phyloP scores from a whole-genome alignment of 1,284 basidiomycete genomes.

The Rhodotorula glutinis region DNA sequence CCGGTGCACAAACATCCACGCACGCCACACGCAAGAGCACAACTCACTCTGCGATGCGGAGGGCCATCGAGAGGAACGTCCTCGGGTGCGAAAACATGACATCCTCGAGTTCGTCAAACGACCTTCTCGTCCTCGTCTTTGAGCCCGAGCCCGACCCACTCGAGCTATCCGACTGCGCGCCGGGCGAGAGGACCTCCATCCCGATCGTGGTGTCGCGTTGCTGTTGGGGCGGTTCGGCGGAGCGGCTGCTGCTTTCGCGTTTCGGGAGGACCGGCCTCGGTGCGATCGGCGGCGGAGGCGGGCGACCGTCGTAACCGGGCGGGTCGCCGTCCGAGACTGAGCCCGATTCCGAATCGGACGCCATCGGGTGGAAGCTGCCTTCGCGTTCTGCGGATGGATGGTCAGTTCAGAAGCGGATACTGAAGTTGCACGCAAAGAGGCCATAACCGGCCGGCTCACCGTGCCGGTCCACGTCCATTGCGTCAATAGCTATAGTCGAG shows the following conservation, averaged over 20 bases:
- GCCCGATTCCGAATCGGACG: slow-evolving; percentile 10
- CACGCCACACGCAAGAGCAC: not conserved
- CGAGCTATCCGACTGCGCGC: too few species aligned
- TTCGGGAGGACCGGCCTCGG: slow-evolving; percentile 3
- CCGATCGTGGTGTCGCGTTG: not conserved
- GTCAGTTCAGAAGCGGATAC: too few species aligned
- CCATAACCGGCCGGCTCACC: not conserved
- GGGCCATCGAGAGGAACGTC: slow-evolving; percentile 22
- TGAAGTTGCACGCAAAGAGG: too few species aligned
- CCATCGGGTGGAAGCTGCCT: slow-evolving; percentile 11
- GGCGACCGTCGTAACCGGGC: slow-evolving; percentile 3
- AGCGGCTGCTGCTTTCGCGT: not conserved
- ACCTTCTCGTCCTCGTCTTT: not conserved
- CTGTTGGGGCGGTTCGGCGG: not conserved
- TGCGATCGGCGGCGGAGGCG: not conserved
- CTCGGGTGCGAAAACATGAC: slow-evolving; percentile 31
- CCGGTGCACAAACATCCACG: not conserved
- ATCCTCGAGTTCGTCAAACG: slow-evolving; percentile 34
- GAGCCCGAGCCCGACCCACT: not conserved
- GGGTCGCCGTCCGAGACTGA: slow-evolving; percentile 32
- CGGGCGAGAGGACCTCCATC: not conserved
- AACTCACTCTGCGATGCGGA: slow-evolving; percentile 29
- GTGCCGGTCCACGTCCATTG: too few species aligned
- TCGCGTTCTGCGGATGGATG: slow-evolving; percentile 14
- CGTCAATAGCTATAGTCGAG: too few species aligned